Base-by-base conservation (phyloP, 176 grass and related monocot genomes). In the Avena sativa region DNA sequence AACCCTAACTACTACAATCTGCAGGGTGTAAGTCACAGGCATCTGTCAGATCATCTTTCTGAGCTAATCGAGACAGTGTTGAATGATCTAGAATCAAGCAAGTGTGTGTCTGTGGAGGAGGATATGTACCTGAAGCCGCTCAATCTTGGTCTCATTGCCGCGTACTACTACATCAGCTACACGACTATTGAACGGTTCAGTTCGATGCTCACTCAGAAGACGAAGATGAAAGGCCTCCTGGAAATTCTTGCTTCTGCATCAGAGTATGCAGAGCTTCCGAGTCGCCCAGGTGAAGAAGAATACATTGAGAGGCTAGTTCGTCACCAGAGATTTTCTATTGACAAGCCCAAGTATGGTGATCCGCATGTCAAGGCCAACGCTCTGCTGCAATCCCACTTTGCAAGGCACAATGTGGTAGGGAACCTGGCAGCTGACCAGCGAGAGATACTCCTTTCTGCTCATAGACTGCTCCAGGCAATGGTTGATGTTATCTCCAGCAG, bases 1-100 rank as follows among this genome's bases (percentile, higher is more conserved):
- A 98, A 98, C 71, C 91, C 96, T 7, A 98, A 95, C 89, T 98
- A 94, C 90, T 95, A 98, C 81, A 98, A 98, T 78, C 86, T 98
- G 76, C 96, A 98, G 66, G 93, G 96, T 68, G 96, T 98, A 56
- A 95, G 96, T 74, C 96, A 95, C 82, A 91, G 93, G 69, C 96
- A 98, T 81, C 86, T 98, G 8, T 98, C 96, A 2, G 96, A 98
- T 81, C 96, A 98, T 79, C 84, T 98, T 64, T 98, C 96, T 76
- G 96, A 98, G 79, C 14, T 92, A 12, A 61, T 98, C 3, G 96
- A 98, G 75, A 94, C 93, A 44, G 63, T 90, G 2, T 51, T 95
- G 86, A 94, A 81, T 57, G 96, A 94, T 47, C 76, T 98, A 36
- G 93, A 98, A 77, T 88, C 91, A 68, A 98, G 93, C 67, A 95